Percentiles rank a stretch among this genome's conserved stretches.
Evolutionary conservation across 805 yeast genomes (phyloP).

Genomic region (Dipodascopsis uninucleata): DNA sequence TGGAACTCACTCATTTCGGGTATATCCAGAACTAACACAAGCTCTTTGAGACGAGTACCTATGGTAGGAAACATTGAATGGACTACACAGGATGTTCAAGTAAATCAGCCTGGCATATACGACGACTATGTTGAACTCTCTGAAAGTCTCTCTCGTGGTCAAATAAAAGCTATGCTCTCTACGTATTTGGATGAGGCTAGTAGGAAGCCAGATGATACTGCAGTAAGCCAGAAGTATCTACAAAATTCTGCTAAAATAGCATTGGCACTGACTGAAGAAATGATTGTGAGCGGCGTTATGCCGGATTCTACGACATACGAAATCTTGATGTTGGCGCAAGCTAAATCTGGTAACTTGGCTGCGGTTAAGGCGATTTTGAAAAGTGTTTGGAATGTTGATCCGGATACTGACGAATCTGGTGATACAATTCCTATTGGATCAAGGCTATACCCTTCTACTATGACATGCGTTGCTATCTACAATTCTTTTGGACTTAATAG

Average conservation of each 20-base stretch:
- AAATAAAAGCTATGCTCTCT: too few relatives aligned
- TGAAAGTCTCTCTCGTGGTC: too few relatives aligned
- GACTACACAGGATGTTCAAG: background rate
- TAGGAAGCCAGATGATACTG: too few relatives aligned
- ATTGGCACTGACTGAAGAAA: constrained; percentile 28
- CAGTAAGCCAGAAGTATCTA: too few relatives aligned
- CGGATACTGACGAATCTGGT: constrained; percentile 2
- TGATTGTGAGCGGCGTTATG: constrained; percentile 33
- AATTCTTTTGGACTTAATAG: constrained; percentile 13
- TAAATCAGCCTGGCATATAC: background rate
- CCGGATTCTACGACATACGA: constrained; percentile 37
- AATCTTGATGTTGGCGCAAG: constrained; percentile 33
- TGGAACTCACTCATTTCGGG: constrained; percentile 13
- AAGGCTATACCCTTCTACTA: constrained; percentile 13
- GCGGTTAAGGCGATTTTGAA: constrained; percentile 27
- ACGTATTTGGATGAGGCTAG: too few relatives aligned
- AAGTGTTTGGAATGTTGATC: constrained; percentile 33
- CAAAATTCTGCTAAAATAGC: constrained; percentile 20
- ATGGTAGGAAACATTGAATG: background rate
- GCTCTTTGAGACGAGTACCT: constrained; percentile 1
- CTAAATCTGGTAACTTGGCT: constrained; percentile 31
- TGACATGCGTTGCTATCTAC: constrained; percentile 10
- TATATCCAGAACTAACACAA: constrained; percentile 6
- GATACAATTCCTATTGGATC: constrained; percentile 2
- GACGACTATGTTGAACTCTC: too few relatives aligned